Percentiles rank a stretch among this genome's conserved stretches.
Evolutionary conservation across 2,329 filamentous ascomycete species (phyloP).

Genomic region (Gnomoniopsis sp.): DNA sequence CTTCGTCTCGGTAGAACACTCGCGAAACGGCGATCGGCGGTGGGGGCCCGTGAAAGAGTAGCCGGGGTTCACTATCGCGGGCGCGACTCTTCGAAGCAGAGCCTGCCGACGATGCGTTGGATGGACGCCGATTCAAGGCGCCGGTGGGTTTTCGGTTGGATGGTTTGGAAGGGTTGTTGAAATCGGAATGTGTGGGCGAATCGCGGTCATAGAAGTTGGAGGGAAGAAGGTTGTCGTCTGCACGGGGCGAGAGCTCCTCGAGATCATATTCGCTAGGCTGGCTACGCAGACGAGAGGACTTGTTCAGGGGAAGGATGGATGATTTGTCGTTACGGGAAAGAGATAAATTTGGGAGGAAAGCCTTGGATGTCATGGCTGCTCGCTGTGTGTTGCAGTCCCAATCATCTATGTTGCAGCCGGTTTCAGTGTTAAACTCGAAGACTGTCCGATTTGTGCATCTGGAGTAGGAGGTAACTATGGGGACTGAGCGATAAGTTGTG

Average conservation of each 20-base stretch:
- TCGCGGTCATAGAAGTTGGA: conserved; percentile 14
- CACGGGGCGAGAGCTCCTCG: conserved; percentile 28
- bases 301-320: conserved; percentile 27
- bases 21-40: conserved; percentile 47
- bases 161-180: not conserved
- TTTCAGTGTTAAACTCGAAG: not conserved
- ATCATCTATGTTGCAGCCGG: not conserved
- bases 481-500: too few species aligned
- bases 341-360: conserved; percentile 29
- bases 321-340: conserved; percentile 20
- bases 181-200: not conserved
- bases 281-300: conserved; percentile 23
- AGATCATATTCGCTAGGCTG: conserved; percentile 32
- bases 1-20: conserved; percentile 32
- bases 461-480: not conserved
- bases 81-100: conserved; percentile 24
- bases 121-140: conserved; percentile 11
- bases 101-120: conserved; percentile 18
- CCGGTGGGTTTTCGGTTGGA: conserved; percentile 17
- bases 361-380: conserved; percentile 23
- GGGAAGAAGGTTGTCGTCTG: conserved; percentile 23
- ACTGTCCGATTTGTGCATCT: not conserved
- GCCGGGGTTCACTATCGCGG: conserved; percentile 29
- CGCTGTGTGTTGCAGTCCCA: not conserved
- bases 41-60: conserved; percentile 46